Base-by-base conservation (phyloP, 805 yeast species). In the Kregervanrija delftensis region DNA sequence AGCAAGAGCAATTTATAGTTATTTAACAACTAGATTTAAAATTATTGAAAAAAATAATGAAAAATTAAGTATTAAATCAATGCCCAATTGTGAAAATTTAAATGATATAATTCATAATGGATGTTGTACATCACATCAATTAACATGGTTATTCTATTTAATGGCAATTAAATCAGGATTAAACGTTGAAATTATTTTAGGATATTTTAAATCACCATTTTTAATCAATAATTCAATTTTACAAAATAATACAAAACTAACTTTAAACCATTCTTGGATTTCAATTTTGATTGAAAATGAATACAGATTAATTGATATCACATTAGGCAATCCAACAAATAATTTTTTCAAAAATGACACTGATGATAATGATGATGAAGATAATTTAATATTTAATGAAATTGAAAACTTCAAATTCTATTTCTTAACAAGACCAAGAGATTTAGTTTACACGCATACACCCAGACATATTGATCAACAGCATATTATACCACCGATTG, bases 251-350 rank as follows among this genome's bases (percentile, higher is more conserved):
- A 73, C 71, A 47, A 71, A 78, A 37, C 74, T 71, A 50, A 65
- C 67, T n/a, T 60, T 81, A 33, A 87, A 89, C 56, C 99, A 93
- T 63, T 79, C 86, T 44, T 93, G 99, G 99, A 73, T 88, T 44
- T 79, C 95, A 1, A 80, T 89, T 1, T 61, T 83, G 33, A 64
- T 89, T 12, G 83, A 86, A 48, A 81, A 81, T 35, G 84, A 85
- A 58, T 89, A 90, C 78, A 70, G 91, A 48, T 72, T 93, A 49
- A 63, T 91, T 48, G 99, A 91, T 60, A 81, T 78, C 5, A 69
- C 80, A 5, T 55, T 83, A 30, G 89, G 87, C 1, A 82, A 81
- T 54, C 61, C 71, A 4, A 62, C 83, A 1, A 74, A 79, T 50
- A 78, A 82, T 1, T 57, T 72, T 3, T 15, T 40, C 8, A 69